Conservation (phyloP, 768 basidiomycete species). For the Chlorophyllum brunneum region DNA sequence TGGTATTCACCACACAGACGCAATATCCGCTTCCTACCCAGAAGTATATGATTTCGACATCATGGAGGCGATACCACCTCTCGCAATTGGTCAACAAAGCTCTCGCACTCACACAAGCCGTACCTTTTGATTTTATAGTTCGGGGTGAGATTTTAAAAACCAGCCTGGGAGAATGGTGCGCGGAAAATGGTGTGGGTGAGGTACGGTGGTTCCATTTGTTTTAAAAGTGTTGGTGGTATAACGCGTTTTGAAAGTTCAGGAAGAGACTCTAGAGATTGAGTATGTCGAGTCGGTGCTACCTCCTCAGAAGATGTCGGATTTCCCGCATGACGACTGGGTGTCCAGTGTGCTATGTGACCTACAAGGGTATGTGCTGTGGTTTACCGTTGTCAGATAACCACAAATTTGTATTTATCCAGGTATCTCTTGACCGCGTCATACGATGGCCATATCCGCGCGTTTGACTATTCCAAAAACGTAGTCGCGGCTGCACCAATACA, state of each 20-base stretch:
- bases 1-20: constrained; percentile 71
- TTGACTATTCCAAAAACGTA: constrained; percentile 64
- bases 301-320: constrained; percentile 72
- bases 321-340: constrained; percentile 94
- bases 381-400: constrained; percentile 4
- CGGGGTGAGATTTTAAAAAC: constrained; percentile 75
- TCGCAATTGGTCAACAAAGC: constrained; percentile 98
- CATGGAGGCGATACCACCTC: constrained; percentile 94
- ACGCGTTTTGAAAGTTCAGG: constrained; percentile 35
- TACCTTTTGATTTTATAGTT: constrained; percentile 93
- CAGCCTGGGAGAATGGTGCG: constrained; percentile 71
- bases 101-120: constrained; percentile 61
- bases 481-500: constrained; percentile 50
- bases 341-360: constrained; percentile 68
- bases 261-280: constrained; percentile 89
- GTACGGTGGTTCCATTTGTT: constrained; percentile 31
- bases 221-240: background rate
- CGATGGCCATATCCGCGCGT: constrained; percentile 71
- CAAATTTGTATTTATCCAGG: constrained; percentile 30
- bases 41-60: constrained; percentile 87
- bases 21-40: constrained; percentile 76
- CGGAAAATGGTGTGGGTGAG: constrained; percentile 67
- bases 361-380: constrained; percentile 38
- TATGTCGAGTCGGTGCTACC: constrained; percentile 89
- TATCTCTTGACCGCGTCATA: constrained; percentile 78